Evolutionary conservation across 2,329 filamentous ascomycete species (phyloP), one percentile per base, ranked within the genome.

Genomic region (Fusarium sarcochroum): DNA sequence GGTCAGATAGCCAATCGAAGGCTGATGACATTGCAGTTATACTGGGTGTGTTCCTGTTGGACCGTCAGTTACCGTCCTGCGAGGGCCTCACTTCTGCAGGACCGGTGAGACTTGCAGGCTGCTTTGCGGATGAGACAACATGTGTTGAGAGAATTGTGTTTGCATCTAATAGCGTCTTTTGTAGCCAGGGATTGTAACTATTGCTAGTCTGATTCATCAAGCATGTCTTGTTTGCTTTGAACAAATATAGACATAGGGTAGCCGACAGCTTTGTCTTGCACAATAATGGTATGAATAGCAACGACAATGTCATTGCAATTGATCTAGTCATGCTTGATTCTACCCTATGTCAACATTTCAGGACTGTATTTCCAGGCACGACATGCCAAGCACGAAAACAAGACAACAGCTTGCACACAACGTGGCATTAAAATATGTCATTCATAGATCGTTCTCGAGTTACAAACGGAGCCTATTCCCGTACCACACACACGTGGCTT

Each of bases 391-490:
- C 18, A 48, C 11, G 23, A 49, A 18, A 20, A 27, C 9, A 2
- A 21, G 2, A 35, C 15, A 42, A 35, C 13, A 42, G 13, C 21
- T 37, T 35, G 23, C 32, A 61, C 32, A 61, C 40, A 58, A 30
- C 9, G 21, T 69, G 49, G 63, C 58, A 68, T 70, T 66, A 72
- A 64, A 64, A 63, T 67, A 54, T 71, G 69, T 73, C 71, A 71
- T 75, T 72, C 64, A 73, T 74, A 71, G 50, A 73, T 67, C 59
- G 58, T 71, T 61, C 65, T 68, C 10, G 48, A 74, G 63, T 63
- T 73, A 71, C 65, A 71, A 71, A 68, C n/a, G 30, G 58, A 65
- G 46, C 60, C 54, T 40, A 59, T 55, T 25, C 46, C 45, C 37
- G 54, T 49, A 60, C 45, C 27, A 41, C 52, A 57, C 50, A 63